Conservation (phyloP, 208 protist species). For the Crithidia mellificae region DNA sequence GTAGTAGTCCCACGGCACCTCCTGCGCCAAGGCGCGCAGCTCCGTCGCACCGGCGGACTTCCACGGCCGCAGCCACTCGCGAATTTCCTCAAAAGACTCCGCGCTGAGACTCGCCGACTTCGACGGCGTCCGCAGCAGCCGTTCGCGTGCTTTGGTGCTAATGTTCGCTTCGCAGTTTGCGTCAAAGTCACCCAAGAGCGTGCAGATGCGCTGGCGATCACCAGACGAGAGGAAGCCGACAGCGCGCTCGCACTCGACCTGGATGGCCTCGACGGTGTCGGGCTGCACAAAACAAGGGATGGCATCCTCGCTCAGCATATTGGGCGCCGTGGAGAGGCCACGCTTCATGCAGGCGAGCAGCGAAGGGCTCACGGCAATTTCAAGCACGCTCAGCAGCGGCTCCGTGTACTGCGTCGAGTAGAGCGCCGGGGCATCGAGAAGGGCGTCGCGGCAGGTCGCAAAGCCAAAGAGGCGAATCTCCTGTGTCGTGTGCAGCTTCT, state of each 20-base stretch:
- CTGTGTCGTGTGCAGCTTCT: constrained; percentile 12
- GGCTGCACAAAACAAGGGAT: constrained; percentile 53
- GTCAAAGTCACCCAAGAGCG: constrained; percentile 38
- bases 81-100: constrained; percentile 35
- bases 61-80: constrained; percentile 71
- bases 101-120: constrained; percentile 13
- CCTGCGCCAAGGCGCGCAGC: constrained; percentile 38
- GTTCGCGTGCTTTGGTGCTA: constrained; percentile 43
- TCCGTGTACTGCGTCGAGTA: constrained; percentile 19
- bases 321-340: constrained; percentile 58
- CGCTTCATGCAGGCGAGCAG: constrained; percentile 54
- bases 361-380: constrained; percentile 52
- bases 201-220: constrained; percentile 49
- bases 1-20: constrained; percentile 85
- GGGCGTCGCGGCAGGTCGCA: constrained; percentile 25
- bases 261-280: constrained; percentile 49
- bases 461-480: constrained; percentile 37
- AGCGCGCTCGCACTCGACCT: constrained; percentile 79
- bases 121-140: constrained; percentile 32
- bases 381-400: constrained; percentile 37
- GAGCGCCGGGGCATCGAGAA: constrained; percentile 22
- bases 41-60: constrained; percentile 16
- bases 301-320: constrained; percentile 31
- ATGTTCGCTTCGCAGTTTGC: constrained; percentile 29
- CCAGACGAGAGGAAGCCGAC: constrained; percentile 55